Base-by-base conservation (phyloP, 805 yeast genomes). In the Sugiyamaella floridensis region DNA sequence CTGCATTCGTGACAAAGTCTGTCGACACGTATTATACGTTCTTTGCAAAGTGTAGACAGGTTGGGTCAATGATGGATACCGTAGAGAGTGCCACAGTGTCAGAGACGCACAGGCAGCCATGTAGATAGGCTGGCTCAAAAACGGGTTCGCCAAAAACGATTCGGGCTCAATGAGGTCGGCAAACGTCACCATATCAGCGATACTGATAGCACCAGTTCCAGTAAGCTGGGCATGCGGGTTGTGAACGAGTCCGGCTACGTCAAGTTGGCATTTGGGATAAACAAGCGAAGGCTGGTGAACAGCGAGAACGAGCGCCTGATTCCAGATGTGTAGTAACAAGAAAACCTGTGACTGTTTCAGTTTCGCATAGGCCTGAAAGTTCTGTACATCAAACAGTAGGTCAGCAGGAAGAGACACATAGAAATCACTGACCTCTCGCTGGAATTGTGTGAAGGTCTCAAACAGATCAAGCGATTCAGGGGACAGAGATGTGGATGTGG, bases 71-170 rank as follows among this genome's bases (percentile, higher is more conserved):
- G 58, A 32, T n/a, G 52, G 49, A 3, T 55, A 56, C 6, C 54
- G 52, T n/a, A 57, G 44, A 10, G 65, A 57, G 11, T 51, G 57
- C 52, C 58, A 55, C 11, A 63, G 49, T 1, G 63, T 58, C 43
- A 62, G 50, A n/a, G 60, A 48, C 4, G 66, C 63, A 40, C 57
- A 51, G 1, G 61, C 66, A 2, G 65, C 66, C 64, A 63, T 62
- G 19, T 57, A 46, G 4, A 62, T 50, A 8, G 66, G 66, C 51
- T 59, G 64, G 1, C 65, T 60, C 14, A 57, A 43, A 50, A 62
- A 63, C 26, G 65, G 66, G 45, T 56, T 58, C 10, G 64, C 62
- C 11, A 60, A 47, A 26, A 62, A 54, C 15, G 66, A 60, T 22
- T 58, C 57, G 8, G 64, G 59, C 20, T 59, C 60, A 28, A 62